A percentile compares a stretch with the other conserved stretches of the same genome.
These are phyloP conservation scores for Pythium coloratum DNA, from an alignment of 352 stramenopile genomes.

Conservation along the genomic window DNA sequence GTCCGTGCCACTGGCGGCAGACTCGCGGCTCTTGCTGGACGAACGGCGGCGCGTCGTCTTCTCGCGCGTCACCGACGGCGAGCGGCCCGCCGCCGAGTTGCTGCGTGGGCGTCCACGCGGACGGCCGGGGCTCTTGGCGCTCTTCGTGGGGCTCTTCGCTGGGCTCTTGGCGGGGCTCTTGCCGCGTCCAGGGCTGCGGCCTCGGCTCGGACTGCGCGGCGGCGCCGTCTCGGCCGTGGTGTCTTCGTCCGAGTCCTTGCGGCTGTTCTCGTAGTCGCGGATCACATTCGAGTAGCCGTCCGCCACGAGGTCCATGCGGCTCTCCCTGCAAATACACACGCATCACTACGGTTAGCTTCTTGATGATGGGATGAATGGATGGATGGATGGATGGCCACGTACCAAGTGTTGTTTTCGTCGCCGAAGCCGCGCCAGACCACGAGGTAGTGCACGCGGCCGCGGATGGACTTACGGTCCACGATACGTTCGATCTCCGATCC, in stretches of 20 bases:
- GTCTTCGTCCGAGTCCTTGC: constrained; percentile 52
- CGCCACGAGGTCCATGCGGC: constrained; percentile 73
- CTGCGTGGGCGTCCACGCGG: constrained; percentile 62
- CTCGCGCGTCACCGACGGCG: constrained; percentile 27
- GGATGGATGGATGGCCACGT: constrained; percentile 5
- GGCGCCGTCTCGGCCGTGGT: constrained; percentile 25
- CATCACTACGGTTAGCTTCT: background rate
- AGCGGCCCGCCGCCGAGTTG: constrained; percentile 48
- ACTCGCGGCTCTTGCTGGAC: constrained; percentile 26
- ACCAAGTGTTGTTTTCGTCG: constrained; percentile 87
- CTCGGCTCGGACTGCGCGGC: constrained; percentile 47
- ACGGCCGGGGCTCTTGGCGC: constrained; percentile 25
- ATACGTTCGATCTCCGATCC: constrained; percentile 75
- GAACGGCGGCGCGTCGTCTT: constrained; percentile 23
- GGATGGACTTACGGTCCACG: constrained; percentile 79
- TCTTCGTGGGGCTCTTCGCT: constrained; percentile 26
- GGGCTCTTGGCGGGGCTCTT: constrained; percentile 30
- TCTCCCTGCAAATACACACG: constrained; percentile 51
- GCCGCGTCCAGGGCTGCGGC: constrained; percentile 34
- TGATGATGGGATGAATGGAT: background rate
- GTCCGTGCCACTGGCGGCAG: constrained; percentile 11
- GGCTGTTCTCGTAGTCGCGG: constrained; percentile 65
- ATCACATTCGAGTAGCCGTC: constrained; percentile 77
- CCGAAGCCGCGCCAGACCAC: constrained; percentile 77
- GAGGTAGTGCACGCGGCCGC: constrained; percentile 81